Conservation (phyloP, 352 stramenopile genomes). For the Phytophthora litchii region DNA sequence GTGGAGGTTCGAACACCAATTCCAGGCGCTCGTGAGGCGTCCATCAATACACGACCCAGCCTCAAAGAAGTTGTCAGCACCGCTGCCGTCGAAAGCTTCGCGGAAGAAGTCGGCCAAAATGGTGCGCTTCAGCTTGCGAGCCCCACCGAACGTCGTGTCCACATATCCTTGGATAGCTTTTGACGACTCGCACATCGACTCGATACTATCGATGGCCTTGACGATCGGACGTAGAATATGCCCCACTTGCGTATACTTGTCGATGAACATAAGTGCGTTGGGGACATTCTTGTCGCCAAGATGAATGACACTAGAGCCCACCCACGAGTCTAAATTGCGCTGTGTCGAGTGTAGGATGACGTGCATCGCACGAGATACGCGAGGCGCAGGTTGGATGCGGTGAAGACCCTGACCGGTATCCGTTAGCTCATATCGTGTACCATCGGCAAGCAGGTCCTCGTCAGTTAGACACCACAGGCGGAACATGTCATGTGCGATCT, state of each 20-base stretch:
- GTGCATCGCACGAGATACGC: conserved; percentile 95
- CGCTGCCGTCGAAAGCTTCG: conserved; percentile 95
- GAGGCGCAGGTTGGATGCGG: conserved; percentile 93
- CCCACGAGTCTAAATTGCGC: conserved; percentile 81
- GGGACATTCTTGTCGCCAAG: conserved; percentile 98
- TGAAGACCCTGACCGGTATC: conserved; percentile 97
- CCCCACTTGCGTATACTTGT: conserved; percentile 97
- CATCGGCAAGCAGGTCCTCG: conserved; percentile 88
- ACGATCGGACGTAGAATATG: conserved; percentile 90
- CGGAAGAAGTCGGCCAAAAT: conserved; percentile 97
- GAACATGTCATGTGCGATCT: conserved; percentile 97
- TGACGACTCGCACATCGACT: conserved; percentile 54
- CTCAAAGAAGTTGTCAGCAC: conserved; percentile 96
- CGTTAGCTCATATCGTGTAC: conserved; percentile 86
- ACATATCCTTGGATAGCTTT: conserved; percentile 69
- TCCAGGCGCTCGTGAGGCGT: conserved; percentile 96
- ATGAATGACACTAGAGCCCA: conserved; percentile 96
- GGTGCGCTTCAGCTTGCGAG: conserved; percentile 82
- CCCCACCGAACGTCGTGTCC: conserved; percentile 83
- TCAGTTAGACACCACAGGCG: conserved; percentile 95
- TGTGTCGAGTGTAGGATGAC: conserved; percentile 90
- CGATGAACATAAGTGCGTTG: conserved; percentile 98
- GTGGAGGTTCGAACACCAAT: conserved; percentile 96
- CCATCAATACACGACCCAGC: conserved; percentile 97
- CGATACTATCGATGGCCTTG: conserved; percentile 83